These are phyloP conservation scores for Paraurostyla sp. DNA, from an alignment of 73 alveolate genomes.

Conservation along the genomic window DNA sequence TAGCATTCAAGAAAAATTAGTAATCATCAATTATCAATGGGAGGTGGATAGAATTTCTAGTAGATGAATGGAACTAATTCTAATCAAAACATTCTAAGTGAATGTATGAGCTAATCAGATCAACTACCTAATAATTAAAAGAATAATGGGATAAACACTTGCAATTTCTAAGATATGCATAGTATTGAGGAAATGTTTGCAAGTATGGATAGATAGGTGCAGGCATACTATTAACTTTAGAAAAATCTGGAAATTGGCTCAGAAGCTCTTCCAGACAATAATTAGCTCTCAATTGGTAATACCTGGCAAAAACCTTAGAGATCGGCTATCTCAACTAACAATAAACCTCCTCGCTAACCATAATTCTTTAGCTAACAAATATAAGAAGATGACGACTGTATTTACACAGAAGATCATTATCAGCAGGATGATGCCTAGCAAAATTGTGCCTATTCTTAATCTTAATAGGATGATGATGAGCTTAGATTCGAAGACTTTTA, in stretches of 20 bases:
- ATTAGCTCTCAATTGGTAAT: too few species aligned
- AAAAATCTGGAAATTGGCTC: not conserved
- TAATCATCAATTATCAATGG: too few species aligned
- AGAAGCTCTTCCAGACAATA: too few species aligned
- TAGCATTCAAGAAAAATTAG: not conserved
- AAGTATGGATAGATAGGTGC: constrained; percentile 31
- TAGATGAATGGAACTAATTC: not conserved
- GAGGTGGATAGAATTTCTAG: too few species aligned
- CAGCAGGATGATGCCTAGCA: too few species aligned
- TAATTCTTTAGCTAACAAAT: too few species aligned
- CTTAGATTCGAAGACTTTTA: not conserved
- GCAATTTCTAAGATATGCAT: constrained; percentile 27
- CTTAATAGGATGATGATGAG: constrained; percentile 12
- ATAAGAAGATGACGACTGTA: not conserved
- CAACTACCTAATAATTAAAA: not conserved
- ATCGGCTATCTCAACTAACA: too few species aligned
- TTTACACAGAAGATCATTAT: too few species aligned
- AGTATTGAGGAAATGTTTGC: constrained; percentile 47
- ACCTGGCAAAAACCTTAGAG: too few species aligned
- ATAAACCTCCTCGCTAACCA: too few species aligned
- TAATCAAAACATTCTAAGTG: constrained; percentile 8
- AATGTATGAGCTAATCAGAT: constrained; percentile 13
- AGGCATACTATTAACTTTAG: constrained; percentile 36
- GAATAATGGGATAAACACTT: not conserved
- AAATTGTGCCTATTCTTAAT: too few species aligned